phyloP scores from a whole-genome alignment of 768 basidiomycete genomes.

The Leccinellum albellum region DNA sequence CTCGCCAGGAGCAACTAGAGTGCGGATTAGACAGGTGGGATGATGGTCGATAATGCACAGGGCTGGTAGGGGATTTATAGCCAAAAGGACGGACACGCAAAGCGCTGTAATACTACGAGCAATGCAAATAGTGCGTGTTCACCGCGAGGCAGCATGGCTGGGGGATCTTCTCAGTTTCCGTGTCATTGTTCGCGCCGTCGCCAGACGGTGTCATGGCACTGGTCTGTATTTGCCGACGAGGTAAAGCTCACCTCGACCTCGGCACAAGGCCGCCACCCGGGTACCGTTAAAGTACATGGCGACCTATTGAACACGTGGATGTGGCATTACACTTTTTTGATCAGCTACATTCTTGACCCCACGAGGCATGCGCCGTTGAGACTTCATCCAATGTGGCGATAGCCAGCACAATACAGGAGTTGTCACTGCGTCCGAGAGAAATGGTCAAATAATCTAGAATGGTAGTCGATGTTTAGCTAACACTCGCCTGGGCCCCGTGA shows the following conservation, averaged over 20 bases:
- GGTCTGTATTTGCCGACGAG: constrained; percentile 18
- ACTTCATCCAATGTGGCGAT: background rate
- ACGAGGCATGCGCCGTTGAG: constrained; percentile 9
- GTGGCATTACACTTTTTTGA: constrained; percentile 3
- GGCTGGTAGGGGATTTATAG: constrained; percentile 24
- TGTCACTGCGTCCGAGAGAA: background rate
- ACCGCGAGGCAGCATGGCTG: constrained; percentile 26
- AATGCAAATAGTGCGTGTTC: constrained; percentile 32
- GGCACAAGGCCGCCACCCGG: constrained; percentile 10
- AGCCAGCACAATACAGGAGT: background rate
- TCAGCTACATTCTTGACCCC: constrained; percentile 14
- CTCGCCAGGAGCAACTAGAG: constrained; percentile 31
- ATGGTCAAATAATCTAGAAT: background rate
- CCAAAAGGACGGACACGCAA: constrained; percentile 8
- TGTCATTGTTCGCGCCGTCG: constrained; percentile 11
- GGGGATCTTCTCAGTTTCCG: constrained; percentile 5
- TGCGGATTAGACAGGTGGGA: constrained; percentile 44
- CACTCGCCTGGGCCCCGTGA: no score
- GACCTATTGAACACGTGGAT: constrained; percentile 13
- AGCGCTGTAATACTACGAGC: constrained; percentile 8
- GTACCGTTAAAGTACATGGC: constrained; percentile 5
- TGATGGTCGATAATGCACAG: constrained; percentile 31
- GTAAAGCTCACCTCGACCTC: constrained; percentile 9
- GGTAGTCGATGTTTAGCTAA: background rate
- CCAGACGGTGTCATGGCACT: constrained; percentile 1